These are phyloP conservation scores for Yarrowia yakushimensis DNA, from an alignment of 805 yeast genomes.

Conservation along the genomic window DNA sequence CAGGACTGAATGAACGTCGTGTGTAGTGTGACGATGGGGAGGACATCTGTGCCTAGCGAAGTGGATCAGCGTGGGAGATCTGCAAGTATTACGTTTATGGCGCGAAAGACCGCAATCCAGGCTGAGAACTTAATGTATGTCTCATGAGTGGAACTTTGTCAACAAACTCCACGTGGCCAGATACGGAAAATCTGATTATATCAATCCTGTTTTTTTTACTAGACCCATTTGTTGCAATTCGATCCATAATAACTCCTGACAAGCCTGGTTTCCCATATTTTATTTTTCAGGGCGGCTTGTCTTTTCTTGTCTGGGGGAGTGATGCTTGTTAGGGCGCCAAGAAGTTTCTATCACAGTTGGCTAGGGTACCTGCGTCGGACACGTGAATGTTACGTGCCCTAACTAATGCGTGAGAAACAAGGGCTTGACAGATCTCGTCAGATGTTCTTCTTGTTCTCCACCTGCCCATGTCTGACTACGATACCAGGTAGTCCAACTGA, in stretches of 20 bases:
- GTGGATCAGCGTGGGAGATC: constrained; percentile 1
- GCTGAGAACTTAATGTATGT: constrained; percentile 19
- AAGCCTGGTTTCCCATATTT: not conserved
- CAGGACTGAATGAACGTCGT: not conserved
- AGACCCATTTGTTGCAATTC: not conserved
- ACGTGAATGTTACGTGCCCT: not conserved
- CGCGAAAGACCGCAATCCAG: constrained; percentile 24
- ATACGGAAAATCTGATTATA: not conserved
- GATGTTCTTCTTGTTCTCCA: not conserved
- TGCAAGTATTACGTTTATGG: constrained; percentile 14
- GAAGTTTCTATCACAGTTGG: too few relatives aligned
- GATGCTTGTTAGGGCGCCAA: too few relatives aligned
- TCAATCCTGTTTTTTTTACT: not conserved
- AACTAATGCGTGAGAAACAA: not conserved
- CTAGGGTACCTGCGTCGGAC: constrained; percentile 12
- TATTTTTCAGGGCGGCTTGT: too few relatives aligned
- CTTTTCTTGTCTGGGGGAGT: too few relatives aligned
- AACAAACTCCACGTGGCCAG: constrained; percentile 12
- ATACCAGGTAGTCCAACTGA: not conserved
- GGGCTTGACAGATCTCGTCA: not conserved
- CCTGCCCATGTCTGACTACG: not conserved
- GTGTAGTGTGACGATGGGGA: not conserved
- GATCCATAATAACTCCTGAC: not conserved
- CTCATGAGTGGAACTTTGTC: not conserved
- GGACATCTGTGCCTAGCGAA: not conserved